A percentile compares a stretch with the other conserved stretches of the same genome.
Evolutionary conservation across 192 early-diverging fungal genomes (phyloP).

Genomic region (Podila horticola): DNA sequence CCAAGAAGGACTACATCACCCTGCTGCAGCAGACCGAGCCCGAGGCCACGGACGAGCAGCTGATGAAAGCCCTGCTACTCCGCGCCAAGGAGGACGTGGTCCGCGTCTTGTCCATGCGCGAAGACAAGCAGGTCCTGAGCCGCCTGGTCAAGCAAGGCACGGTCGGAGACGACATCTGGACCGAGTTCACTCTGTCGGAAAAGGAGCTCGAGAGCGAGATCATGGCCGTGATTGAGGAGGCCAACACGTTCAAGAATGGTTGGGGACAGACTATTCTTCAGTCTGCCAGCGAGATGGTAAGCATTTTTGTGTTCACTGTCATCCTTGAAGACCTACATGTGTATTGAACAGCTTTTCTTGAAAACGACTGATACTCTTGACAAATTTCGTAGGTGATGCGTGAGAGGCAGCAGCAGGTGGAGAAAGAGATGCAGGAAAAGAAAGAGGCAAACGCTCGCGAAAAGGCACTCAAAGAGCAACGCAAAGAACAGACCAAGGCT

Average conservation of each 20-base stretch:
- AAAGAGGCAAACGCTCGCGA: constrained; percentile 63
- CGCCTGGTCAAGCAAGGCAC: constrained; percentile 81
- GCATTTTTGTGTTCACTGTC: constrained; percentile 6
- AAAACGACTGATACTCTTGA: neutral
- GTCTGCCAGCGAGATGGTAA: constrained; percentile 81
- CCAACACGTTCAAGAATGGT: constrained; percentile 77
- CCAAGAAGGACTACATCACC: constrained; percentile 73
- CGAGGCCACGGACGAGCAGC: constrained; percentile 65
- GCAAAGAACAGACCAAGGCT: constrained; percentile 52
- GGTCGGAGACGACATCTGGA: constrained; percentile 86
- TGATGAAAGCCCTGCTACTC: constrained; percentile 79
- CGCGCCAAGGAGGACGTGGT: constrained; percentile 85
- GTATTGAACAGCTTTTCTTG: neutral
- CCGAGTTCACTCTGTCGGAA: constrained; percentile 79
- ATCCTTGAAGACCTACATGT: neutral
- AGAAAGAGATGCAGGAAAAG: constrained; percentile 58
- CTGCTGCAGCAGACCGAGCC: constrained; percentile 67
- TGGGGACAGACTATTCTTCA: constrained; percentile 91
- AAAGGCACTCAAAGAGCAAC: constrained; percentile 53
- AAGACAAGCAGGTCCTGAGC: constrained; percentile 82
- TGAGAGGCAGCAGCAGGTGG: constrained; percentile 60
- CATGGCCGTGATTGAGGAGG: constrained; percentile 83
- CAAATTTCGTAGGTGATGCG: constrained; percentile 39
- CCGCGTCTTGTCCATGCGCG: constrained; percentile 76
- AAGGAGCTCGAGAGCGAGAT: constrained; percentile 82